A percentile compares a stretch with the other conserved stretches of the same genome.
Conservation (phyloP, 1,139 yeast genomes). For the Hyphopichia fennica region DNA sequence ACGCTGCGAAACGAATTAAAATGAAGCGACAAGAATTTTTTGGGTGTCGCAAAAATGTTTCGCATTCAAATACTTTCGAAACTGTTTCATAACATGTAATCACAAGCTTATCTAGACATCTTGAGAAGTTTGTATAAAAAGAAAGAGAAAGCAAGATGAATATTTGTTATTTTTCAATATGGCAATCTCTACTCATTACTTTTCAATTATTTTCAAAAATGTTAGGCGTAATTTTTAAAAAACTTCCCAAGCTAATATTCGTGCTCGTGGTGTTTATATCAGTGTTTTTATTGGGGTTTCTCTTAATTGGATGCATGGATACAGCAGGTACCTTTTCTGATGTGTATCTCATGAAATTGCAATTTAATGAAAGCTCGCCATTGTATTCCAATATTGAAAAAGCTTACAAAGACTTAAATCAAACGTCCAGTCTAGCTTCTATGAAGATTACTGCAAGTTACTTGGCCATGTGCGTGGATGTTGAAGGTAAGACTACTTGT, state of each 20-base stretch:
- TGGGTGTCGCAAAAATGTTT: slow-evolving; percentile 4
- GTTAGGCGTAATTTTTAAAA: not conserved
- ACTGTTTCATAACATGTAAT: too few species aligned
- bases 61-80: not conserved
- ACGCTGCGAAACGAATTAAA: too few species aligned
- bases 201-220: not conserved
- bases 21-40: too few species aligned
- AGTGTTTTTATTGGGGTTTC: slow-evolving; percentile 45
- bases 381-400: slow-evolving; percentile 33
- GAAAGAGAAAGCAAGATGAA: too few species aligned
- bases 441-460: slow-evolving; percentile 51
- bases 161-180: too few species aligned
- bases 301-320: slow-evolving; percentile 53
- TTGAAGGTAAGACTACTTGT: slow-evolving; percentile 30
- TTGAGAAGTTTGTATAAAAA: too few species aligned
- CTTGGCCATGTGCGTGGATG: slow-evolving; percentile 46
- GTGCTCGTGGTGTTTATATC: slow-evolving; percentile 34
- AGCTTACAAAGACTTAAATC: slow-evolving; percentile 24
- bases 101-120: too few species aligned
- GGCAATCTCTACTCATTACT: too few species aligned
- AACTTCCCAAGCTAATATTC: slow-evolving; percentile 10
- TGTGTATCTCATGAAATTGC: slow-evolving; percentile 45
- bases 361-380: slow-evolving; percentile 44
- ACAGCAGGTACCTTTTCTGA: slow-evolving; percentile 40
- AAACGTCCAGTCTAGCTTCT: slow-evolving; percentile 19